Conservation (phyloP, 768 basidiomycete species). For the Pholiota molesta region DNA sequence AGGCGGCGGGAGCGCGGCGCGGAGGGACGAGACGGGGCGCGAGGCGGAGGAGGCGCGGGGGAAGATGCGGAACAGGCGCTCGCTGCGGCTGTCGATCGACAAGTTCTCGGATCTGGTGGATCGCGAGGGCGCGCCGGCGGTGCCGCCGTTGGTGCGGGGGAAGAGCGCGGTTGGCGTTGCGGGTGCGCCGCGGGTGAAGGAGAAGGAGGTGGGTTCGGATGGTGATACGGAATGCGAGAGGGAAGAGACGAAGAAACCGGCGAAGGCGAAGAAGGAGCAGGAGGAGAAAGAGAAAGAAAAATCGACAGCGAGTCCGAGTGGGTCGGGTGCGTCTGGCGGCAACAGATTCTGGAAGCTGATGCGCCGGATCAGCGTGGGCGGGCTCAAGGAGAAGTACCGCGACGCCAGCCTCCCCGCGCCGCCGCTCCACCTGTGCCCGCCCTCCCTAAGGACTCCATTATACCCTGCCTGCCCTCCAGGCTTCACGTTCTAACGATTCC, state of each 20-base stretch:
- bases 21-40: conserved; percentile 8
- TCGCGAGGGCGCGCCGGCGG: background rate
- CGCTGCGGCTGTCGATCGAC: conserved; percentile 37
- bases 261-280: background rate
- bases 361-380: conserved; percentile 70
- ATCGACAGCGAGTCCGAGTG: conserved; percentile 7
- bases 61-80: conserved; percentile 24
- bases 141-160: background rate
- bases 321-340: conserved; percentile 21
- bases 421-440: conserved; percentile 58
- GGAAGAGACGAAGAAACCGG: conserved; percentile 1
- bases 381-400: conserved; percentile 57
- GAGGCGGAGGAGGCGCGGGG: background rate
- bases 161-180: no score
- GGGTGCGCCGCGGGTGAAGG: background rate
- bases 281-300: background rate
- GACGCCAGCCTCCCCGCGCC: conserved; percentile 24
- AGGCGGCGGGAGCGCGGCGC: conserved; percentile 16
- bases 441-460: conserved; percentile 46
- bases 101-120: conserved; percentile 20
- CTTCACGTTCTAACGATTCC: conserved; percentile 3
- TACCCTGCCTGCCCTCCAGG: background rate
- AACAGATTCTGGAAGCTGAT: conserved; percentile 67
- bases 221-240: background rate
- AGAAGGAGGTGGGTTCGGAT: background rate